Base-by-base conservation (phyloP, 2,329 filamentous ascomycete species). In the Trichoderma cornu-damae region DNA sequence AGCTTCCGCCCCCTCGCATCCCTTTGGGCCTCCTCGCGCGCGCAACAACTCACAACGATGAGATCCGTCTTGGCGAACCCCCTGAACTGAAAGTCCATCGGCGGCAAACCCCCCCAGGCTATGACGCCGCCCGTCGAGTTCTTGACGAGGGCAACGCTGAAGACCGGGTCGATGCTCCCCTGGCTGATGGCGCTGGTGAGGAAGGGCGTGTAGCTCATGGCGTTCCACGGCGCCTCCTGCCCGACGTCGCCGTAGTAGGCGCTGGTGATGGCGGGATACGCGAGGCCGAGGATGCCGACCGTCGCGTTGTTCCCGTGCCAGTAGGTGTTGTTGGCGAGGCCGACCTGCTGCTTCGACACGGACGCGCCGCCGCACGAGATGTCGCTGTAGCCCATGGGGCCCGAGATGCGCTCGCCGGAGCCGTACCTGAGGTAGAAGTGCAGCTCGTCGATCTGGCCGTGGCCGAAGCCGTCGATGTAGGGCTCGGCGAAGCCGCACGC, bases 251-350 rank as follows among this genome's bases (percentile, higher is more conserved):
- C 77, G 26, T 70, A 69, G 60, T 75, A 81, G 11, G 74, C 76
- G 50, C 73, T 79, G 1, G 78, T 80, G 28, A 82, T 66, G 38
- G 76, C 72, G 2, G 77, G 75, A 55, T 79, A 81, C 0, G 77
- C 78, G 58, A 82, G 71, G 0, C 79, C 79, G 18, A 81, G 66
- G 43, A 81, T 69, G 5, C 79, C 79, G 55, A 76, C 77, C 22
- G 79, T 81, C 42, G 75, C 62, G 65, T 80, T 80, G 67, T 80
- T 75, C 44, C 79, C 79, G 56, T 70, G 70, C 79, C 79, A 81
- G 64, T 73, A 74, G 2, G 78, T 79, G 57, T 68, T 69, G 62
- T 75, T 79, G 43, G 76, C 79, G 18, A 82, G 69, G 11, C 73
- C 77, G 43, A 80, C 72, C 62, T 78, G 73, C 65, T 80, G 78